Conservation (phyloP, 441 rosid genomes). For the Hura crepitans region DNA sequence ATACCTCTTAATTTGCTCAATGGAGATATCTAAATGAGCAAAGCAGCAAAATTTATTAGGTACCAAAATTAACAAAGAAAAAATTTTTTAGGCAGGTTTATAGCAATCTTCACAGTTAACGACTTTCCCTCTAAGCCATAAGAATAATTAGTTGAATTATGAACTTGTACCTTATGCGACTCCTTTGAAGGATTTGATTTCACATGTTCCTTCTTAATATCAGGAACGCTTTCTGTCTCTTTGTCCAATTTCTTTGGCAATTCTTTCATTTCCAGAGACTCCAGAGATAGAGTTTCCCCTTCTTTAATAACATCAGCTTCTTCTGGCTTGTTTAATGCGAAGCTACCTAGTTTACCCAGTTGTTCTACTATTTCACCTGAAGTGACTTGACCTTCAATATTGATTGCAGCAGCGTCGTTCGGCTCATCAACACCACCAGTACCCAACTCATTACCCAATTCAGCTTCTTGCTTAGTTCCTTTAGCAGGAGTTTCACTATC, state of each 20-base stretch:
- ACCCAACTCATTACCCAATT: conserved; percentile 30
- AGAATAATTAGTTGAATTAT: conserved; percentile 9
- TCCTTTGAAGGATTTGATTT: conserved; percentile 34
- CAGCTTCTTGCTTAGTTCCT: conserved; percentile 38
- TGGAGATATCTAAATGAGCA: conserved; percentile 39
- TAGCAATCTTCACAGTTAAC: conserved; percentile 9
- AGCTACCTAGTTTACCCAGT: conserved; percentile 23
- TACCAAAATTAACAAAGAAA: conserved; percentile 17
- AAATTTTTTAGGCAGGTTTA: conserved; percentile 7
- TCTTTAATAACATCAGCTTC: conserved; percentile 31
- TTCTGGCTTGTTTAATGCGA: conserved; percentile 29
- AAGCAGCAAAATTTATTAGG: conserved; percentile 11
- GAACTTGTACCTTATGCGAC: conserved; percentile 52
- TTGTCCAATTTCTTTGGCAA: conserved; percentile 27
- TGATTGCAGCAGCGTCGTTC: conserved; percentile 34
- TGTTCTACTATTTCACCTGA: conserved; percentile 32
- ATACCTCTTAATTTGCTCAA: conserved; percentile 39
- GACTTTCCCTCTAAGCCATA: not conserved
- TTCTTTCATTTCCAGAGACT: conserved; percentile 27
- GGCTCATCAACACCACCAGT: conserved; percentile 26
- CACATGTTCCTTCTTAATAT: conserved; percentile 31
- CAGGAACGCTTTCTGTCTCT: conserved; percentile 25
- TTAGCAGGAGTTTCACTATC: conserved; percentile 32
- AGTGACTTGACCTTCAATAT: conserved; percentile 34
- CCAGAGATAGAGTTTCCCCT: conserved; percentile 28